A percentile compares a stretch with the other conserved stretches of the same genome.
Conservation (phyloP, 106 monocot species). For the Dioscorea zingiberensis region DNA sequence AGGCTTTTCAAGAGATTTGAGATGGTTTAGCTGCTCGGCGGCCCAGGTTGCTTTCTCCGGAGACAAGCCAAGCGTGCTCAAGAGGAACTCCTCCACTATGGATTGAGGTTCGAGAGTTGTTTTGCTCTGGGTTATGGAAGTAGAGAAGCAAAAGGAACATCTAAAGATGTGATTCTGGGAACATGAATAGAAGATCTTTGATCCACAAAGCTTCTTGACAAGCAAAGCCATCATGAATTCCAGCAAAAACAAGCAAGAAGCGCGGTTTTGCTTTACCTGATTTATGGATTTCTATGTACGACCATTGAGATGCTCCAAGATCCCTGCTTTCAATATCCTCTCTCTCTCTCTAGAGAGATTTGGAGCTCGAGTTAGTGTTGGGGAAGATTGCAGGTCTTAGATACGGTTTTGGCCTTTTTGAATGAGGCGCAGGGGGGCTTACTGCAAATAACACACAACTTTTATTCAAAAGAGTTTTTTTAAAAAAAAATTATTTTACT, state of each 20-base stretch:
- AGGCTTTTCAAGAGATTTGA: constrained; percentile 23
- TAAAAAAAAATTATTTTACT: no score
- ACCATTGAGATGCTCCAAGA: no score
- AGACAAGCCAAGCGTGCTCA: constrained; percentile 22
- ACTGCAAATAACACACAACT: no score
- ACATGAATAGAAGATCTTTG: neutral
- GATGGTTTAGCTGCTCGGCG: constrained; percentile 8
- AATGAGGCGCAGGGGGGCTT: no score
- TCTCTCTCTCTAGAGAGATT: no score
- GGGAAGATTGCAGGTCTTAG: no score
- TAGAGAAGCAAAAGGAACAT: constrained; percentile 4
- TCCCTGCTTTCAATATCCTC: no score
- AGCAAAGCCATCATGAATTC: neutral
- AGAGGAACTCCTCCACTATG: constrained; percentile 17
- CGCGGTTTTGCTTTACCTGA: neutral
- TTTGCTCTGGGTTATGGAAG: neutral
- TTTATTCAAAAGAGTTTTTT: no score
- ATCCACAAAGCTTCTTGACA: neutral
- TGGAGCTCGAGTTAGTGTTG: no score
- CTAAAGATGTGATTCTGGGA: no score
- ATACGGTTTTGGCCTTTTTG: no score
- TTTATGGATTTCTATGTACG: neutral
- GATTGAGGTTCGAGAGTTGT: neutral
- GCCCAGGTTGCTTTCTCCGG: constrained; percentile 9
- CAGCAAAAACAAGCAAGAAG: neutral